phyloP scores from a whole-genome alignment of 1,284 basidiomycete genomes.

The Ustilago shanxiensis region DNA sequence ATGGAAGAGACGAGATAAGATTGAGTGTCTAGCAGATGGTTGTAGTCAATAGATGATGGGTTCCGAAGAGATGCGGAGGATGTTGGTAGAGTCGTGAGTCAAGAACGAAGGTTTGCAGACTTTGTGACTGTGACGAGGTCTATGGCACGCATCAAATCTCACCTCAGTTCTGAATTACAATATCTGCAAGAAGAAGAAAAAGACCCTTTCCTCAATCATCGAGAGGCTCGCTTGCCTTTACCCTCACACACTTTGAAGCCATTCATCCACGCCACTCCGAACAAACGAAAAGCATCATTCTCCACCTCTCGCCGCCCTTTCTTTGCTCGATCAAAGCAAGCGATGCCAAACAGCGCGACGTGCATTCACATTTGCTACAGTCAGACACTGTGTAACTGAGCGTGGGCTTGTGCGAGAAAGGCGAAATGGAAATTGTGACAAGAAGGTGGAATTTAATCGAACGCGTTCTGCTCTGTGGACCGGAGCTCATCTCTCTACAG shows the following conservation, averaged over 20 bases:
- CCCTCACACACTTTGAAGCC: not conserved
- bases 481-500: conserved; percentile 20
- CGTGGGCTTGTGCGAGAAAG: conserved; percentile 11
- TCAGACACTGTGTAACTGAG: too few relatives aligned
- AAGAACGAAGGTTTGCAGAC: not conserved
- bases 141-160: conserved; percentile 5
- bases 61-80: conserved; percentile 1
- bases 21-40: not conserved
- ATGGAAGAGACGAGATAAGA: too few relatives aligned
- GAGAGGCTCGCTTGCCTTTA: not conserved
- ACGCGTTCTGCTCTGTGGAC: conserved; percentile 18
- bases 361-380: not conserved
- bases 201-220: not conserved
- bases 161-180: too few relatives aligned
- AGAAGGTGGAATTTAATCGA: conserved; percentile 30
- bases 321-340: not conserved
- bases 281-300: not conserved
- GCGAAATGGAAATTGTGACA: conserved; percentile 10
- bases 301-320: not conserved
- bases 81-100: not conserved
- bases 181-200: not conserved
- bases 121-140: conserved; percentile 1
- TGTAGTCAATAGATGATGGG: not conserved
- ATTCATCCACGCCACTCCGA: conserved; percentile 20
- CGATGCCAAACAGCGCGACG: conserved; percentile 11